These are phyloP conservation scores for Pseudoturritis turrita DNA, from an alignment of 345 rosid species.

Conservation along the genomic window DNA sequence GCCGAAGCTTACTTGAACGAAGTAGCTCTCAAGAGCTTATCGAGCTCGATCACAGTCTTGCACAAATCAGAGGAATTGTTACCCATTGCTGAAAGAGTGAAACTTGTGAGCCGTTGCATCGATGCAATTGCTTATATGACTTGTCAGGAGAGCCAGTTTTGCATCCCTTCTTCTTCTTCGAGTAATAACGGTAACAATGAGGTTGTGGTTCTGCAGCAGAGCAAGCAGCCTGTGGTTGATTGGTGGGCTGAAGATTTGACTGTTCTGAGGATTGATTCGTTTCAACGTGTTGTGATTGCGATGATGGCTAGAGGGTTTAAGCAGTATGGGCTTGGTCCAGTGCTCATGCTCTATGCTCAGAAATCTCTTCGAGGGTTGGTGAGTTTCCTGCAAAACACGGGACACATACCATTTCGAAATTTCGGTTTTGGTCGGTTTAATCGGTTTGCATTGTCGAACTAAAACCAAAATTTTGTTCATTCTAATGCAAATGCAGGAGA, in stretches of 20 bases:
- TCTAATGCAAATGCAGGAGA: constrained; percentile 50
- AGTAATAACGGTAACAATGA: constrained; percentile 39
- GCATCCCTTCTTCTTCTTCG: constrained; percentile 35
- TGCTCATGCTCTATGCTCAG: constrained; percentile 92
- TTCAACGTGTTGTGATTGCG: constrained; percentile 77
- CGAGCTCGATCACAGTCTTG: constrained; percentile 63
- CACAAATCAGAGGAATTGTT: constrained; percentile 49
- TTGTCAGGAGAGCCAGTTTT: constrained; percentile 70
- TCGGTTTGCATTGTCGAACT: not conserved
- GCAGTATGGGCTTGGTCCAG: constrained; percentile 82
- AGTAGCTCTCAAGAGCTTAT: constrained; percentile 67
- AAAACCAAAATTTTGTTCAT: not conserved
- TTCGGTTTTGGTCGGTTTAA: not conserved
- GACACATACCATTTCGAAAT: not conserved
- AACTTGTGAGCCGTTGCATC: constrained; percentile 66
- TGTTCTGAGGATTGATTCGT: constrained; percentile 67
- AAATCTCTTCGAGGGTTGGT: constrained; percentile 96
- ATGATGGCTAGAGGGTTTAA: constrained; percentile 85
- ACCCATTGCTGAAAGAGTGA: constrained; percentile 73
- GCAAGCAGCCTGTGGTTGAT: constrained; percentile 53
- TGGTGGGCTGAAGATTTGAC: constrained; percentile 98
- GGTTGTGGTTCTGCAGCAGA: constrained; percentile 30
- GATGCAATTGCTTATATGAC: constrained; percentile 73
- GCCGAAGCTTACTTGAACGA: constrained; percentile 74
- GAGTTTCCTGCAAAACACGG: constrained; percentile 40